Base-by-base conservation (phyloP, 805 yeast genomes). In the Candida odintsovae region DNA sequence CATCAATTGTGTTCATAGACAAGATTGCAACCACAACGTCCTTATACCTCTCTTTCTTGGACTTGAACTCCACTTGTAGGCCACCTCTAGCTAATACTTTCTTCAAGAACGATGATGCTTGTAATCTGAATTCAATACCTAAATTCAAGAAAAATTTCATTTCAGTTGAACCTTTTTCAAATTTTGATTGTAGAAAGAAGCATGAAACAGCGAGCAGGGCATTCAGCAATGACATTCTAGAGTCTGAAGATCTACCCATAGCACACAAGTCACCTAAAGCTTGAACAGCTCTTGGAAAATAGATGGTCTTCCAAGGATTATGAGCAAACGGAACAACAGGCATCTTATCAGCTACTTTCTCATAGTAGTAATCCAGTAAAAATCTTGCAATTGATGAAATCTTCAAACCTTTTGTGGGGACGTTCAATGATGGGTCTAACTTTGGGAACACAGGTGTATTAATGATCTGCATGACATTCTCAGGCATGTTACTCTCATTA, bases 271-370 rank as follows among this genome's bases (percentile, higher is more conserved):
- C 96, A 4, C 96, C 96, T 22, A 89, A 70, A 0, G 95, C 95
- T 70, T 78, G 72, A 28, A 86, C 65, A 1, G 95, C 96, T 42
- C 94, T 66, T 0, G 96, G 95, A 50, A 88, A 80, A 63, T 86
- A 88, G n/a, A 87, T 79, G 3, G 84, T 80, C 56, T 83, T 84
- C 96, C 96, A 89, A 0, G 96, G 95, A 59, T 86, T 89, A 50
- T 83, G 85, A 0, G 86, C 78, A 42, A 81, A 71, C 1, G 82
- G 78, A 20, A 83, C 77, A 4, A 83, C 89, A 0, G 88, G 78
- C 89, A 84, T 82, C 45, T 80, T 65, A 60, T 86, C 94, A 0
- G 92, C 92, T 1, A 89, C 94, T 52, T 82, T 79, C 16, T 83
- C 78, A 16, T 78, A 73, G 61, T 87, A 89, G 58, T 89, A 80